These are phyloP conservation scores for Chaetomium sp. DNA, from an alignment of 2,329 filamentous ascomycete species.

Conservation along the genomic window DNA sequence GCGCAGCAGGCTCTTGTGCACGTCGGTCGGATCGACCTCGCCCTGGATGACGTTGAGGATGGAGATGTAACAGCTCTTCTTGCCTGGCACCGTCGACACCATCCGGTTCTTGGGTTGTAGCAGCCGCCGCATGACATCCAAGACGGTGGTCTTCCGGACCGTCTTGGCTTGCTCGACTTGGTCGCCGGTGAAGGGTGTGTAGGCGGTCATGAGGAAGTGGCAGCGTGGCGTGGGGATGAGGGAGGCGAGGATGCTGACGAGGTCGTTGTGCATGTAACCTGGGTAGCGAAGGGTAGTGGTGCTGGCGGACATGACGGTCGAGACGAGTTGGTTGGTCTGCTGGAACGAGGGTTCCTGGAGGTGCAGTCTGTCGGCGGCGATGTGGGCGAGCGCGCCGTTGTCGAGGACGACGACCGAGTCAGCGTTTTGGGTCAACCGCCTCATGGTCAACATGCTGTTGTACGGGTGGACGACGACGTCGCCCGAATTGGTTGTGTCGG, in stretches of 20 bases:
- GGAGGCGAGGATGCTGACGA: constrained; percentile 92
- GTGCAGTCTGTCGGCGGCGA: constrained; percentile 89
- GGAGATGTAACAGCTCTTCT: constrained; percentile 98
- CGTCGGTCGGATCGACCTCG: constrained; percentile 94
- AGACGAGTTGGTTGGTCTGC: constrained; percentile 94
- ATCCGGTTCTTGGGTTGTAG: constrained; percentile 98
- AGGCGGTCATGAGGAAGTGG: constrained; percentile 97
- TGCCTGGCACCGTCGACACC: constrained; percentile 91
- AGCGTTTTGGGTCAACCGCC: constrained; percentile 87
- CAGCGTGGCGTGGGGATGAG: constrained; percentile 93
- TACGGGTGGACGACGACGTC: constrained; percentile 98
- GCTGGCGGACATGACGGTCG: constrained; percentile 97
- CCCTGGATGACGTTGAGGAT: constrained; percentile 99
- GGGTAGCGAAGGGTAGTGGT: constrained; percentile 95
- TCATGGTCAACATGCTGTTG: constrained; percentile 90
- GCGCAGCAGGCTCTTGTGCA: constrained; percentile 94
- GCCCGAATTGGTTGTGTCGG: constrained; percentile 77
- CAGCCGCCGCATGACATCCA: constrained; percentile 94
- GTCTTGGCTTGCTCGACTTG: constrained; percentile 97
- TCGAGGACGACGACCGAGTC: constrained; percentile 97
- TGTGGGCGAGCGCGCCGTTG: constrained; percentile 87
- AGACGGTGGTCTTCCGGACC: constrained; percentile 92
- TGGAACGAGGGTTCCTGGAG: constrained; percentile 94
- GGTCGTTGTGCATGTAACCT: constrained; percentile 99
- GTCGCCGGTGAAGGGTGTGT: constrained; percentile 94